phyloP scores from a whole-genome alignment of 192 early-diverging fungal genomes.

The Rhizoclosmatium globosum region DNA sequence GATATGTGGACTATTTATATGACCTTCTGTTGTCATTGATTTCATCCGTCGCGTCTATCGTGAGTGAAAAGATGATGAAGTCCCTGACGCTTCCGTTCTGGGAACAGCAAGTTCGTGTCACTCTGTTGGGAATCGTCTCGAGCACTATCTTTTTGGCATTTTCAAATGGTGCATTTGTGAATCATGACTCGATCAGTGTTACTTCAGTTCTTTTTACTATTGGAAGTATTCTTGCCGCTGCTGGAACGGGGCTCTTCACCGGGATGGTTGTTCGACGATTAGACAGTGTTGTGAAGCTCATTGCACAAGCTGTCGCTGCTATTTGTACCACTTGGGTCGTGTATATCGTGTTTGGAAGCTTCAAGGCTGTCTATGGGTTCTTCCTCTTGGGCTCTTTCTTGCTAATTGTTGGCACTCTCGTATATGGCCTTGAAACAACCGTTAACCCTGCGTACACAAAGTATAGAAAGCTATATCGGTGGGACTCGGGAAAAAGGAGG shows the following conservation, averaged over 20 bases:
- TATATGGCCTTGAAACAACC: constrained; percentile 15
- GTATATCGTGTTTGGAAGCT: constrained; percentile 12
- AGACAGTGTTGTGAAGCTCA: constrained; percentile 22
- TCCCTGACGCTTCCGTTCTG: constrained; percentile 22
- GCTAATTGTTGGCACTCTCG: neutral
- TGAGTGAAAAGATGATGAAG: constrained; percentile 17
- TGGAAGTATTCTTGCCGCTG: constrained; percentile 7
- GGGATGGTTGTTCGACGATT: constrained; percentile 10
- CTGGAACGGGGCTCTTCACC: constrained; percentile 21
- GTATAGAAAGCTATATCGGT: too few relatives aligned
- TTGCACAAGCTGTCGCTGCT: constrained; percentile 17
- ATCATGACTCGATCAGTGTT: neutral
- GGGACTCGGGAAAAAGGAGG: too few relatives aligned
- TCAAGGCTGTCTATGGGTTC: neutral
- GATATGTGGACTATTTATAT: neutral
- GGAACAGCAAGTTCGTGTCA: constrained; percentile 23
- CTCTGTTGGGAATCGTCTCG: neutral
- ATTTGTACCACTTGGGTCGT: constrained; percentile 7
- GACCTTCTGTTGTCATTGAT: constrained; percentile 9
- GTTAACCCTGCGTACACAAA: too few relatives aligned
- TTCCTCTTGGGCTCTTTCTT: constrained; percentile 1
- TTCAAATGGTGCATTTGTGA: neutral
- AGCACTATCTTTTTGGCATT: constrained; percentile 1
- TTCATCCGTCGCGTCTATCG: constrained; percentile 21
- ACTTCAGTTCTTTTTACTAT: neutral